A percentile compares a stretch with the other conserved stretches of the same genome.
phyloP scores from a whole-genome alignment of 1,284 basidiomycete species.

The Naganishia albida region DNA sequence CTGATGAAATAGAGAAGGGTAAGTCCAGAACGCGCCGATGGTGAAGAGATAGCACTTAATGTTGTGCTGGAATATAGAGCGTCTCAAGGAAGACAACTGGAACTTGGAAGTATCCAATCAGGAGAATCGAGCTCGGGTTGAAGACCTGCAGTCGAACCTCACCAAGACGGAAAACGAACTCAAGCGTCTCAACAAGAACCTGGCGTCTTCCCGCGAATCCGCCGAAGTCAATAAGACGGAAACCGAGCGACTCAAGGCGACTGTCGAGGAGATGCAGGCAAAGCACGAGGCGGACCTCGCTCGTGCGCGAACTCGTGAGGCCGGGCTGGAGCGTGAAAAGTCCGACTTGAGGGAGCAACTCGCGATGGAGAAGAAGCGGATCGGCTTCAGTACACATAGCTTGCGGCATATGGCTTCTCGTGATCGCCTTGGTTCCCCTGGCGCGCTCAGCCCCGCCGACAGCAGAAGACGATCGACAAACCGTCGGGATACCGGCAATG shows the following conservation, averaged over 20 bases:
- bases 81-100: conserved; percentile 59
- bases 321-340: conserved; percentile 86
- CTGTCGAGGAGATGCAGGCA: conserved; percentile 73
- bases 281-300: conserved; percentile 92
- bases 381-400: conserved; percentile 62
- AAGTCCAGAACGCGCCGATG: neutral
- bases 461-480: conserved; percentile 40
- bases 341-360: conserved; percentile 81
- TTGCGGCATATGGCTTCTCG: conserved; percentile 61
- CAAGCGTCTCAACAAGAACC: conserved; percentile 73
- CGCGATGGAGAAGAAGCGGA: conserved; percentile 66
- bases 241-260: conserved; percentile 68
- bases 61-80: conserved; percentile 13
- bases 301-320: conserved; percentile 79
- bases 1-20: conserved; percentile 27
- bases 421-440: conserved; percentile 39
- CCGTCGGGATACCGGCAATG: conserved; percentile 63
- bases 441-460: conserved; percentile 50
- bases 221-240: conserved; percentile 85
- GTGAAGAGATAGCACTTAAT: neutral
- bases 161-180: conserved; percentile 79
- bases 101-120: conserved; percentile 92
- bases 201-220: conserved; percentile 72
- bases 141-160: conserved; percentile 66
- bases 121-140: conserved; percentile 73